phyloP scores from a whole-genome alignment of 805 yeast species.

The Saccharomycopsis capsularis region DNA sequence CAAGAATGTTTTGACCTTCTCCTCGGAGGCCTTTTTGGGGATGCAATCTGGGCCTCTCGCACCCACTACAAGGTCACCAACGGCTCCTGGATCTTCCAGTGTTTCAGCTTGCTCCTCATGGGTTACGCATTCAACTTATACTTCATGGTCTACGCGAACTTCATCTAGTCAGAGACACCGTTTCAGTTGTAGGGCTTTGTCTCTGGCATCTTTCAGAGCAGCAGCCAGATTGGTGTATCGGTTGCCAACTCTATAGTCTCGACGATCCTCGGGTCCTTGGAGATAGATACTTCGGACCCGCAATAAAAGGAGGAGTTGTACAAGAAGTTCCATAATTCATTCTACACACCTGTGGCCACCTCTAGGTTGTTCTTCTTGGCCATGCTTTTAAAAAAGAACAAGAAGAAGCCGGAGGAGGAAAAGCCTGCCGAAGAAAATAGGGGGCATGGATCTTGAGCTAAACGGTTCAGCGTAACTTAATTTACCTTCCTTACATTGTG shows the following conservation, averaged over 20 bases:
- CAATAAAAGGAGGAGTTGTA: background rate
- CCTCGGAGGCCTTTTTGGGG: slow-evolving; percentile 16
- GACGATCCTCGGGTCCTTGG: slow-evolving; percentile 27
- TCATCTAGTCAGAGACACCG: slow-evolving; percentile 31
- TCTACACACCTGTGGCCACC: slow-evolving; percentile 3
- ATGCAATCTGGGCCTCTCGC: slow-evolving; percentile 12
- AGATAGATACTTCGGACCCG: background rate
- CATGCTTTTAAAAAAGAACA: background rate
- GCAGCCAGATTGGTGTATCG: slow-evolving; percentile 31
- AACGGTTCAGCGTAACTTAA: no score
- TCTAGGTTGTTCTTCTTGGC: background rate
- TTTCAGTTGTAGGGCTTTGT: slow-evolving; percentile 34
- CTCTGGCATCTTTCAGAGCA: slow-evolving; percentile 32
- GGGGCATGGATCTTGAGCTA: no score
- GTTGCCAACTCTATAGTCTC: slow-evolving; percentile 27
- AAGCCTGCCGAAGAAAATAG: no score
- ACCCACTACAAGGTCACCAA: slow-evolving; percentile 5
- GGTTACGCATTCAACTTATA: slow-evolving; percentile 26
- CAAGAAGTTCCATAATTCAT: slow-evolving; percentile 1
- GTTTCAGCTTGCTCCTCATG: background rate
- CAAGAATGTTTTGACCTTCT: background rate
- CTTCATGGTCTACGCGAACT: slow-evolving; percentile 31
- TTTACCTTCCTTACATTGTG: no score
- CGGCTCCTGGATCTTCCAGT: slow-evolving; percentile 10
- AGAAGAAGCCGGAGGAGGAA: no score